phyloP scores from a whole-genome alignment of 139 green algal species.

The Coelastrella sp. region DNA sequence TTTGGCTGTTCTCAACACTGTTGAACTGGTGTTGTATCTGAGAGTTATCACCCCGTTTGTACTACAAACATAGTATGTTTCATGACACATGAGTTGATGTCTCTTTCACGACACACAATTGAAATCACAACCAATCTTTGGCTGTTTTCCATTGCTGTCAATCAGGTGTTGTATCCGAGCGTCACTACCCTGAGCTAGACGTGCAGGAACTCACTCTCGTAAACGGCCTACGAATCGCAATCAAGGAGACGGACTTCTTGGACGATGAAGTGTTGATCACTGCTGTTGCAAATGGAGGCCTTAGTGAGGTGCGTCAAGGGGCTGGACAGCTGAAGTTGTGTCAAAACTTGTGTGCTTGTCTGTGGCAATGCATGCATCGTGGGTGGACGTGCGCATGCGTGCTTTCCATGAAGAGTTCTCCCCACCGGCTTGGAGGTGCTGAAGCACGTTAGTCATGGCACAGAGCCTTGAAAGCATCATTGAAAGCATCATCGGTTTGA shows the following conservation, averaged over 20 bases:
- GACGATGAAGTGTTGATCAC: conserved; percentile 89
- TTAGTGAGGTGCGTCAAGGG: conserved; percentile 65
- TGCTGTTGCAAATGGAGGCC: conserved; percentile 76
- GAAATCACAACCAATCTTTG: no score
- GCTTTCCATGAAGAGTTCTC: not conserved
- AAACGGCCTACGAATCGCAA: conserved; percentile 87
- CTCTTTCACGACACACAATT: no score
- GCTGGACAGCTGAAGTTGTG: not conserved
- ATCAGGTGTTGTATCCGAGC: conserved; percentile 31
- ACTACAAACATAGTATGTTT: not conserved
- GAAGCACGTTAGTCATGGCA: no score
- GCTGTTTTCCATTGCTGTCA: no score
- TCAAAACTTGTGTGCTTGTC: not conserved
- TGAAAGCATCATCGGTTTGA: no score
- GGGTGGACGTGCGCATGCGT: not conserved
- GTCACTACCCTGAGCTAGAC: not conserved
- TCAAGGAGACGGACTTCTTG: conserved; percentile 82
- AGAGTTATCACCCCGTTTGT: not conserved
- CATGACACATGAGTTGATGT: not conserved
- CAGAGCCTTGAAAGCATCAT: no score
- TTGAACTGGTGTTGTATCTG: not conserved
- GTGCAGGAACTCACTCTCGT: conserved; percentile 69
- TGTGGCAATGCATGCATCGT: not conserved
- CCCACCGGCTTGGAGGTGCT: no score
- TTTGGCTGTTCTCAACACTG: no score